A percentile compares a stretch with the other conserved stretches of the same genome.
phyloP scores from a whole-genome alignment of 2,329 filamentous ascomycete species.

The Fusarium fracticaudum region DNA sequence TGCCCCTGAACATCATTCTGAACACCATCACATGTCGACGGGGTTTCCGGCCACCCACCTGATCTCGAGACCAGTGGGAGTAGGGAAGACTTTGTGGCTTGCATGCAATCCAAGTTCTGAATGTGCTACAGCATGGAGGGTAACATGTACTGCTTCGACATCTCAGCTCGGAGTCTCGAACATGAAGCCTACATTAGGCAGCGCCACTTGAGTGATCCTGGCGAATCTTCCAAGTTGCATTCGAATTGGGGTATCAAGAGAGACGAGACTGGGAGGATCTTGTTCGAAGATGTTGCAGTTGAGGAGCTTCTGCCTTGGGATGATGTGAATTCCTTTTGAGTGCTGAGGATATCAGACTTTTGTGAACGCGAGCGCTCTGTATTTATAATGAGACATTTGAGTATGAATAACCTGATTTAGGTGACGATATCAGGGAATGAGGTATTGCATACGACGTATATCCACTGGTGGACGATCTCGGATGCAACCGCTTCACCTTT shows the following conservation, averaged over 20 bases:
- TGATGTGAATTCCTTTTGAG: background rate
- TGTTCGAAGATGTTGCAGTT: accelerated
- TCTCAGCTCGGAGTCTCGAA: background rate
- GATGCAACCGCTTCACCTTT: background rate
- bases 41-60: background rate
- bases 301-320: background rate
- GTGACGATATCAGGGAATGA: accelerated
- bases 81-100: background rate
- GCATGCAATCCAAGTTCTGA: background rate
- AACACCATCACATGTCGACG: background rate
- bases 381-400: background rate
- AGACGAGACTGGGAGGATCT: accelerated
- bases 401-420: accelerated
- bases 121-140: background rate
- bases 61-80: background rate
- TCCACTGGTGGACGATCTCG: background rate
- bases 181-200: background rate
- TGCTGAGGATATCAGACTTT: background rate
- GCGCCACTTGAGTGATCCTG: background rate
- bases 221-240: accelerated
- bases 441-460: background rate
- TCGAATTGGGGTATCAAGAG: background rate
- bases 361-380: background rate
- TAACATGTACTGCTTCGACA: background rate
- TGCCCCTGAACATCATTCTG: background rate